phyloP scores from a whole-genome alignment of 768 basidiomycete genomes.

The Tulasnella sp. region DNA sequence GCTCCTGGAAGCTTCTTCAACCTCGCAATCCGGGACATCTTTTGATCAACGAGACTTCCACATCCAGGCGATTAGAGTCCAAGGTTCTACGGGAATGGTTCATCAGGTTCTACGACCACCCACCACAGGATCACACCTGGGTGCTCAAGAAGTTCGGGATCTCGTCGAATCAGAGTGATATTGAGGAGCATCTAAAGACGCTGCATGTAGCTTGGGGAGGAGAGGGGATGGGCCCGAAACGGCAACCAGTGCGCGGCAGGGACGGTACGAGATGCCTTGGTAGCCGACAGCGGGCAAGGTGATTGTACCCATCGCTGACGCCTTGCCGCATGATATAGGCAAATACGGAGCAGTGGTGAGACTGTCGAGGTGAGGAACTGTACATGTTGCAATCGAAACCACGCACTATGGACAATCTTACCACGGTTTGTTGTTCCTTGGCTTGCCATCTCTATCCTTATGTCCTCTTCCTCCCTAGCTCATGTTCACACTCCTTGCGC shows the following conservation, averaged over 20 bases:
- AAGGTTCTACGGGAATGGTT: constrained; percentile 89
- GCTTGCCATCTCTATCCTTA: no score
- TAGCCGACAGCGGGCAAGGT: constrained; percentile 80
- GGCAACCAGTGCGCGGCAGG: constrained; percentile 83
- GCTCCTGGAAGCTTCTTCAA: no score
- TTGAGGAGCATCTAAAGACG: constrained; percentile 69
- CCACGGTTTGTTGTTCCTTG: no score
- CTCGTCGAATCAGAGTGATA: constrained; percentile 77
- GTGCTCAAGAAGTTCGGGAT: constrained; percentile 90
- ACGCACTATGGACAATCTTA: no score
- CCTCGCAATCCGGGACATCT: constrained; percentile 94
- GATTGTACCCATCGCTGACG: constrained; percentile 94
- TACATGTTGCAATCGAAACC: no score
- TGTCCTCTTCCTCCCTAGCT: no score
- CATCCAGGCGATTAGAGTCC: constrained; percentile 80
- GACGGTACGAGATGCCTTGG: constrained; percentile 86
- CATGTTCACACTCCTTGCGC: no score
- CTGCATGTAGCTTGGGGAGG: constrained; percentile 85
- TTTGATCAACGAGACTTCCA: constrained; percentile 85
- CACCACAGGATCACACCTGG: constrained; percentile 94
- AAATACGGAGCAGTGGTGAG: constrained; percentile 96
- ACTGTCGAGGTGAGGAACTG: no score
- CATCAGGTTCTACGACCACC: constrained; percentile 91
- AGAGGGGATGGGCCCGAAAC: constrained; percentile 96
- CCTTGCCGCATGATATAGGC: constrained; percentile 93